These are phyloP conservation scores for Aspergillus aculeatinus DNA, from an alignment of 2,329 filamentous ascomycete species.

Conservation along the genomic window DNA sequence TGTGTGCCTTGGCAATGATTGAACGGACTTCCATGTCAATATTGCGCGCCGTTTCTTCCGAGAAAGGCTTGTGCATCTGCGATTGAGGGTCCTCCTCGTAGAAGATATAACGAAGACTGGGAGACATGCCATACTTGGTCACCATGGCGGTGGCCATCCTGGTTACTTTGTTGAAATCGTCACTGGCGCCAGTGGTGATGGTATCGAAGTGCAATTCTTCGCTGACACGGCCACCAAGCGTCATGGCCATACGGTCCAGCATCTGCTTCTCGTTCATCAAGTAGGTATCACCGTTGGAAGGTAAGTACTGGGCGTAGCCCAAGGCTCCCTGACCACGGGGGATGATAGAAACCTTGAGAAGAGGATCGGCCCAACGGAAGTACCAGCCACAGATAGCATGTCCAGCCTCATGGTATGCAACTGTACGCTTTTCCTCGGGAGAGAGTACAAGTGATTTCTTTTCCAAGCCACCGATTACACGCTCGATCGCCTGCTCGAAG, in stretches of 20 bases:
- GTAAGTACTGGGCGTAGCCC: conserved; percentile 97
- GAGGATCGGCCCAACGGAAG: conserved; percentile 91
- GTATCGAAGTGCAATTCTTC: conserved; percentile 97
- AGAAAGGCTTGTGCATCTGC: conserved; percentile 90
- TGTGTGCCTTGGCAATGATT: conserved; percentile 90
- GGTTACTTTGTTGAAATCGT: conserved; percentile 98
- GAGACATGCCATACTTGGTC: conserved; percentile 98
- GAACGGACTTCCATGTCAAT: conserved; percentile 90
- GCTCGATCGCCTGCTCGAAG: conserved; percentile 97
- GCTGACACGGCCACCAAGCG: conserved; percentile 87
- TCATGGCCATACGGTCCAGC: conserved; percentile 99
- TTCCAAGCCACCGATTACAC: conserved; percentile 92
- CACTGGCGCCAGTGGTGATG: conserved; percentile 89
- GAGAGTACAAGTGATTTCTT: conserved; percentile 94
- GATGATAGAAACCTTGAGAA: conserved; percentile 98
- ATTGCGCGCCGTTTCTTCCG: conserved; percentile 84
- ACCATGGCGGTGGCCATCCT: conserved; percentile 96
- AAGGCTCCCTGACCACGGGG: conserved; percentile 90
- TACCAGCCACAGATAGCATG: conserved; percentile 99
- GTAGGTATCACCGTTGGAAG: conserved; percentile 77
- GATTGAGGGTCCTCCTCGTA: conserved; percentile 76
- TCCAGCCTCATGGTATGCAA: conserved; percentile 96
- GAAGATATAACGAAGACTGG: conserved; percentile 88
- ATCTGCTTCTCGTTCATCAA: conserved; percentile 94
- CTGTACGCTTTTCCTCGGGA: conserved; percentile 90